Evolutionary conservation across 495 filamentous ascomycete genomes (phyloP).

Genomic region (Podospora fimiseda): DNA sequence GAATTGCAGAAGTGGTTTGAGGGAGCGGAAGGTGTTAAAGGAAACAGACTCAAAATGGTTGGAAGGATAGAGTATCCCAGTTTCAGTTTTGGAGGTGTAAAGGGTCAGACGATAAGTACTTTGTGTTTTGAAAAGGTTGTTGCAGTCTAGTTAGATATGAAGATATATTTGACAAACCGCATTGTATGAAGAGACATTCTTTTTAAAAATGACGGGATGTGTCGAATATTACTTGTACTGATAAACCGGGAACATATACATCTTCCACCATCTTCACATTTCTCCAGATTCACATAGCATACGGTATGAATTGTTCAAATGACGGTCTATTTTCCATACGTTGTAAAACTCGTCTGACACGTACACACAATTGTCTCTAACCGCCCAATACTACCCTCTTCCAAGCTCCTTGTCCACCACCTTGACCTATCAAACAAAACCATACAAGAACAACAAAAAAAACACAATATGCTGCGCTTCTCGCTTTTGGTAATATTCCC

Average conservation of each 20-base stretch:
- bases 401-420: background rate
- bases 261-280: no score
- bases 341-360: no score
- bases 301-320: no score
- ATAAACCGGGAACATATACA: no score
- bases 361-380: no score
- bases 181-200: no score
- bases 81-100: slow-evolving; percentile 79
- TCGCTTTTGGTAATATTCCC: background rate
- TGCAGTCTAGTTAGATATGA: background rate
- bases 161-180: no score
- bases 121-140: slow-evolving; percentile 59
- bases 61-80: slow-evolving; percentile 71
- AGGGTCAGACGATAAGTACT: slow-evolving; percentile 79
- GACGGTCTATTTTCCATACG: no score
- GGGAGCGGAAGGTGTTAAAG: slow-evolving; percentile 12
- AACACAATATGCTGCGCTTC: background rate
- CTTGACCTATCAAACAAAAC: background rate
- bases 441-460: background rate
- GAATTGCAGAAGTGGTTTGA: slow-evolving; percentile 77
- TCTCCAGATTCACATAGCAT: no score
- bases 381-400: background rate
- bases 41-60: slow-evolving; percentile 37
- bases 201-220: no score
- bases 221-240: no score